Evolutionary conservation across 176 grass and related monocot species (phyloP).

Genomic region (Paspalum vaginatum): DNA sequence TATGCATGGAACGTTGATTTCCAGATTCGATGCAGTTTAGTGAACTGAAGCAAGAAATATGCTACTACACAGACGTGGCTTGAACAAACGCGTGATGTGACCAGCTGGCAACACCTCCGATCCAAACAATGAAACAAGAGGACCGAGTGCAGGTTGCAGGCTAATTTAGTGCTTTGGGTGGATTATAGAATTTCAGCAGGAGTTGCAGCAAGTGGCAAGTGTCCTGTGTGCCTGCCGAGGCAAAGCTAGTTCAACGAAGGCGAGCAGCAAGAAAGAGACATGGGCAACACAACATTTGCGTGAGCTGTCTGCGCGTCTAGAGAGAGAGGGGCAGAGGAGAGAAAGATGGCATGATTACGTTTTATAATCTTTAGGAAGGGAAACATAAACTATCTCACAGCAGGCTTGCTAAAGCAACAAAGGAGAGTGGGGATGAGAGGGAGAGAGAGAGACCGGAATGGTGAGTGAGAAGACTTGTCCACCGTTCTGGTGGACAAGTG

Average conservation of each 20-base stretch:
- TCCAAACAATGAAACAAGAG: slow-evolving; percentile 20
- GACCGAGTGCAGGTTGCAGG: slow-evolving; percentile 41
- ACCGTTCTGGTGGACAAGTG: slow-evolving; percentile 45
- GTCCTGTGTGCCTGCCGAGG: slow-evolving; percentile 37
- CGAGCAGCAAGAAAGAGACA: slow-evolving; percentile 63
- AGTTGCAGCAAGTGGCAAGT: not conserved
- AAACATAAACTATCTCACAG: slow-evolving; percentile 37
- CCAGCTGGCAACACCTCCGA: not conserved
- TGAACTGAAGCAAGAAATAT: slow-evolving; percentile 47
- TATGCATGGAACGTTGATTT: slow-evolving; percentile 36
- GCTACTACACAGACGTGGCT: not conserved
- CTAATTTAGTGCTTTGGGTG: not conserved
- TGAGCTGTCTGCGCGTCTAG: slow-evolving; percentile 46
- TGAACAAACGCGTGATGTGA: not conserved
- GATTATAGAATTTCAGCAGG: not conserved
- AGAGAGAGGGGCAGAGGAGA: slow-evolving; percentile 5
- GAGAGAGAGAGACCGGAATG: slow-evolving; percentile 39
- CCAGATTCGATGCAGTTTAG: not conserved
- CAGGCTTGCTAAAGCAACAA: slow-evolving; percentile 53
- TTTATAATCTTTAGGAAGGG: slow-evolving; percentile 30
- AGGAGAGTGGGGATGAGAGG: not conserved
- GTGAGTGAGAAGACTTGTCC: slow-evolving; percentile 53
- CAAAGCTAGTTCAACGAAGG: slow-evolving; percentile 48
- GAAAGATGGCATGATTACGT: slow-evolving; percentile 42
- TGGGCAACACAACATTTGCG: slow-evolving; percentile 56